These are phyloP conservation scores for Calocera cornea DNA, from an alignment of 768 basidiomycete genomes.

Conservation along the genomic window DNA sequence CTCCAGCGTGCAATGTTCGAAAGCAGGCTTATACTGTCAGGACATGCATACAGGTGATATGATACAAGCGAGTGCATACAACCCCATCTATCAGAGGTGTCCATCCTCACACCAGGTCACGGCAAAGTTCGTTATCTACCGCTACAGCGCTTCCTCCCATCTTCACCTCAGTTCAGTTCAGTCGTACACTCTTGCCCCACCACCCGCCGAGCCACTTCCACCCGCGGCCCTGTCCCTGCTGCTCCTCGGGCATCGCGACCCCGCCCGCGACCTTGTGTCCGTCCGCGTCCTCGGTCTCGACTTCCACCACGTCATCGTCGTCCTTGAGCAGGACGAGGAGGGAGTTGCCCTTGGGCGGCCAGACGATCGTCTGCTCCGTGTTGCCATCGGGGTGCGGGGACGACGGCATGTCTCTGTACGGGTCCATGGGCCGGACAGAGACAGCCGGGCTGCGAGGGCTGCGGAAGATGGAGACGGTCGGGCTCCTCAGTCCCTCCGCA, in stretches of 20 bases:
- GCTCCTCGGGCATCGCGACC: background rate
- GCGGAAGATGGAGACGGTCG: background rate
- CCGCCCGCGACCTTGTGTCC: background rate
- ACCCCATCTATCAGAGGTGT: background rate
- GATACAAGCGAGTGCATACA: background rate
- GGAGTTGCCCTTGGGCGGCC: slow-evolving; percentile 1
- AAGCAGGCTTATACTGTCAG: background rate
- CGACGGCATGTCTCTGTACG: background rate
- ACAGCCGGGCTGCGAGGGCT: slow-evolving; percentile 1
- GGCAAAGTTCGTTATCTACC: background rate
- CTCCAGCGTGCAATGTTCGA: background rate
- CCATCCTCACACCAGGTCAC: background rate
- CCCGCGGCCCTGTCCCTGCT: background rate
- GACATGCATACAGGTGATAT: background rate
- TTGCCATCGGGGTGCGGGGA: background rate
- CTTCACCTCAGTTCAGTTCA: background rate
- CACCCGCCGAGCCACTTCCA: background rate
- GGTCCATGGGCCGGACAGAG: background rate
- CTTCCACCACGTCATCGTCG: background rate
- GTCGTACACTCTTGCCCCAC: background rate
- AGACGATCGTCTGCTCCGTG: background rate
- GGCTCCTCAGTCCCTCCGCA: slow-evolving; percentile 1
- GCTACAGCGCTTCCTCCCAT: background rate
- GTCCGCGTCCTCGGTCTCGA: background rate
- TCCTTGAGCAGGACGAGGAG: background rate